Evolutionary conservation across 345 rosid species (phyloP).

Genomic region (Rhizophora mangle): DNA sequence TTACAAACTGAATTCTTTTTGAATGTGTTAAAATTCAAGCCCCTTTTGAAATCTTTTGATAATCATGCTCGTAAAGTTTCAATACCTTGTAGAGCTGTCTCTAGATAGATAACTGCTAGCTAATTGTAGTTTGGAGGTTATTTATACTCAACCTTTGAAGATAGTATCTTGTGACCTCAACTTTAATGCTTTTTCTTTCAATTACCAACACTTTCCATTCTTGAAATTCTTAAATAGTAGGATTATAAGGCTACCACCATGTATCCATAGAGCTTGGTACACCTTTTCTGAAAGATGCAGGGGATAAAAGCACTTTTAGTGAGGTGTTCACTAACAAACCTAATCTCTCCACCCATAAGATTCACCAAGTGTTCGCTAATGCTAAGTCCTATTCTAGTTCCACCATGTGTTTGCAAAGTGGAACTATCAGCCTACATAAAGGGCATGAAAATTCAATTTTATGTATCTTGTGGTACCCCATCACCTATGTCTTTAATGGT

Average conservation of each 20-base stretch:
- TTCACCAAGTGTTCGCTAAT: constrained; percentile 84
- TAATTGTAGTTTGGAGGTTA: constrained; percentile 40
- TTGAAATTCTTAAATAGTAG: constrained; percentile 43
- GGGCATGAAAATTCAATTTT: constrained; percentile 78
- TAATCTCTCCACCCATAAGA: constrained; percentile 92
- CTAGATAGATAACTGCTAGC: constrained; percentile 40
- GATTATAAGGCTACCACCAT: constrained; percentile 43
- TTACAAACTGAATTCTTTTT: not conserved
- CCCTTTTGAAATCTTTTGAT: not conserved
- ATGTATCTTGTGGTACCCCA: constrained; percentile 78
- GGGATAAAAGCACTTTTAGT: constrained; percentile 82
- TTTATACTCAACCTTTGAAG: constrained; percentile 66
- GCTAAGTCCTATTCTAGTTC: constrained; percentile 94
- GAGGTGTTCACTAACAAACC: constrained; percentile 72
- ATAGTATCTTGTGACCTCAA: constrained; percentile 76
- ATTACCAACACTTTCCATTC: constrained; percentile 68
- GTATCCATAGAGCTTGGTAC: constrained; percentile 39
- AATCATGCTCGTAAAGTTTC: constrained; percentile 3
- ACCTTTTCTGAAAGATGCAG: constrained; percentile 61
- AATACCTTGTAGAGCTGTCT: constrained; percentile 41
- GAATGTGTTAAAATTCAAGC: not conserved
- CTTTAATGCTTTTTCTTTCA: constrained; percentile 66
- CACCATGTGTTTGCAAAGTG: constrained; percentile 90
- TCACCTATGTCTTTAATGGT: constrained; percentile 93
- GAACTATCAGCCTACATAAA: constrained; percentile 99